Percentiles rank a stretch among this genome's conserved stretches.
Evolutionary conservation across 805 yeast genomes (phyloP).

Genomic region (Kazachstania psychrophila): DNA sequence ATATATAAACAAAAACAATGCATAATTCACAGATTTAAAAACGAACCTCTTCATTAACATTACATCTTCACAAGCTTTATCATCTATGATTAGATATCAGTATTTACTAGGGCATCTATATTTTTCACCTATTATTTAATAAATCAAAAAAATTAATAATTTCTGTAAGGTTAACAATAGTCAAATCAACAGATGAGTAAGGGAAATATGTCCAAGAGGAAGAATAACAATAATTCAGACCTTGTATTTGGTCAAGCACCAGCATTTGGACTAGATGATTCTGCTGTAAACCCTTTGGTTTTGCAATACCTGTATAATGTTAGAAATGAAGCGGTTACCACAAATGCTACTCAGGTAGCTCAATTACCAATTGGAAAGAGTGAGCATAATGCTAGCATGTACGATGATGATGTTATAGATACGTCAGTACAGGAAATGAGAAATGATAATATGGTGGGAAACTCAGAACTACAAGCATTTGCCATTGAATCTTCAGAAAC

Average conservation of each 20-base stretch:
- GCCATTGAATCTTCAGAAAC: not conserved
- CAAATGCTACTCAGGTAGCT: slow-evolving; percentile 7
- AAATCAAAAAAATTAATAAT: too few relatives aligned
- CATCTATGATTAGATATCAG: too few relatives aligned
- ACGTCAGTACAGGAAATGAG: too few relatives aligned
- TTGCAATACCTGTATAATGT: slow-evolving; percentile 20
- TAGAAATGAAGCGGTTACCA: slow-evolving; percentile 23
- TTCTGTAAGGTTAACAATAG: not conserved
- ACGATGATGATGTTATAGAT: slow-evolving; percentile 22
- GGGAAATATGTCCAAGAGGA: slow-evolving; percentile 2
- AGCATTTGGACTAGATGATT: slow-evolving; percentile 21
- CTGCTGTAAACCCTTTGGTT: slow-evolving; percentile 21
- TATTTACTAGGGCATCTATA: too few relatives aligned
- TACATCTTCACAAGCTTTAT: too few relatives aligned
- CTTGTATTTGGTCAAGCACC: slow-evolving; percentile 25
- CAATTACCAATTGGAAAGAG: not conserved
- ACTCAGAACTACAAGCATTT: too few relatives aligned
- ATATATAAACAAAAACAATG: too few relatives aligned
- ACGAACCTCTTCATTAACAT: too few relatives aligned
- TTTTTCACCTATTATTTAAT: too few relatives aligned
- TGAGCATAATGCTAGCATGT: slow-evolving; percentile 16
- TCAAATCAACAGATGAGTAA: slow-evolving; percentile 1
- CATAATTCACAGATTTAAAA: too few relatives aligned
- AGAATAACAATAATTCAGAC: slow-evolving; percentile 8
- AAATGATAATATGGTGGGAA: too few relatives aligned